These are phyloP conservation scores for Chernovozyma aurita DNA, from an alignment of 1,139 yeast species.

Conservation along the genomic window DNA sequence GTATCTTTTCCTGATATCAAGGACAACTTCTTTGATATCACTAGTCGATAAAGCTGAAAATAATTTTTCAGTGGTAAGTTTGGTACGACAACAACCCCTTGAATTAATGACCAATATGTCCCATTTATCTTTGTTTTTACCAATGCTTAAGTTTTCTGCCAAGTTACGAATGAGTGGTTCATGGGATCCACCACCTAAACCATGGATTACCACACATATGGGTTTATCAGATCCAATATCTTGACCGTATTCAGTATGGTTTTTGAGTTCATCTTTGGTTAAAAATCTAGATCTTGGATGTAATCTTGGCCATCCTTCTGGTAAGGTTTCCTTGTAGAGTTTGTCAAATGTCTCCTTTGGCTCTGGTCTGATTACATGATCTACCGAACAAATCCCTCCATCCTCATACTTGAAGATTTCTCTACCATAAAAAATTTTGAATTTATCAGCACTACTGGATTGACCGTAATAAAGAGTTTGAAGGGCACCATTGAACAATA, in stretches of 20 bases:
- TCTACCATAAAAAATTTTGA: conserved; percentile 71
- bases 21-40: conserved; percentile 61
- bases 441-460: conserved; percentile 48
- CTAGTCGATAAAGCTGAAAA: conserved; percentile 73
- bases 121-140: conserved; percentile 21
- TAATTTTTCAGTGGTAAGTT: conserved; percentile 67
- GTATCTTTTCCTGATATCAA: conserved; percentile 48
- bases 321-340: conserved; percentile 50
- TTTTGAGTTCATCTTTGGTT: conserved; percentile 34
- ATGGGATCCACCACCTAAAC: conserved; percentile 89
- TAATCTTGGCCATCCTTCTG: conserved; percentile 66
- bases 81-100: conserved; percentile 85
- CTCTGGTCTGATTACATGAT: conserved; percentile 61
- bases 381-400: conserved; percentile 71
- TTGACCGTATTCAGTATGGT: conserved; percentile 21
- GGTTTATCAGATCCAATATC: conserved; percentile 43
- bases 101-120: conserved; percentile 75
- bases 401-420: conserved; percentile 57
- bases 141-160: conserved; percentile 28
- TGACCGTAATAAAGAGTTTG: conserved; percentile 69
- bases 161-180: conserved; percentile 79
- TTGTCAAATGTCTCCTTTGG: conserved; percentile 44
- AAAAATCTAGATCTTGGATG: conserved; percentile 79
- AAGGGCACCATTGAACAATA: conserved; percentile 64
- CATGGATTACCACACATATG: conserved; percentile 69